phyloP scores from a whole-genome alignment of 2,329 filamentous ascomycete species.

The Chrysosporium keratinophilum region DNA sequence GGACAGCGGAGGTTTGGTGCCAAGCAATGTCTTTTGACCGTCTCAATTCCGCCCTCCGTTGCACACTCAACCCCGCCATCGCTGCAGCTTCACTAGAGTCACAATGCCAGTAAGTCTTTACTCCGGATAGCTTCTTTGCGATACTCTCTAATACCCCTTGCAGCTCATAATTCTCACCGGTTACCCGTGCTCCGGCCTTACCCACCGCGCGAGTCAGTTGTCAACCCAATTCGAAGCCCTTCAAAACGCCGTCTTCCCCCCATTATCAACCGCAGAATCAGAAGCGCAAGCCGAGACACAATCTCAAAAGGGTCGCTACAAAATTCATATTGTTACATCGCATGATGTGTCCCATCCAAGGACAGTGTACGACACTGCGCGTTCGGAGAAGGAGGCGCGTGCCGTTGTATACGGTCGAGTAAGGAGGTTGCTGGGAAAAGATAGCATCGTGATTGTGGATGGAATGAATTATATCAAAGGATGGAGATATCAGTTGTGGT shows the following conservation, averaged over 20 bases:
- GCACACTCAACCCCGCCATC: no score
- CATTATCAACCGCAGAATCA: constrained; percentile 14
- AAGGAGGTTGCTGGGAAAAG: constrained; percentile 47
- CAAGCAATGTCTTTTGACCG: no score
- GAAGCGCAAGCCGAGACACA: not conserved
- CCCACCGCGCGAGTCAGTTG: constrained; percentile 50
- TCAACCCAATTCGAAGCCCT: constrained; percentile 40
- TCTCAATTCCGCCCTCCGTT: no score
- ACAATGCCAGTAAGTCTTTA: constrained; percentile 8
- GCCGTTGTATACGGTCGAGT: constrained; percentile 52
- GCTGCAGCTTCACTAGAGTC: no score
- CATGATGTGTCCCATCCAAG: constrained; percentile 36
- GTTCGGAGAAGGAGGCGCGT: constrained; percentile 53
- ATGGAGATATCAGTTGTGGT: constrained; percentile 57
- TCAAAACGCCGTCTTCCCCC: constrained; percentile 35
- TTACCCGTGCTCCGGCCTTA: constrained; percentile 55
- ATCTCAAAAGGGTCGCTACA: constrained; percentile 36
- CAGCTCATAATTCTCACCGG: constrained; percentile 54
- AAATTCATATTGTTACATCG: constrained; percentile 32
- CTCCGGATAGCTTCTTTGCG: not conserved
- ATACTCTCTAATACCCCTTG: not conserved
- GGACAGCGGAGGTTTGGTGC: no score
- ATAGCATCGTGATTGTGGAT: constrained; percentile 54
- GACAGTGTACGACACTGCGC: constrained; percentile 47
- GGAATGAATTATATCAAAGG: constrained; percentile 60